These are phyloP conservation scores for Knufia fluminis DNA, from an alignment of 2,329 filamentous ascomycete genomes.

Conservation along the genomic window DNA sequence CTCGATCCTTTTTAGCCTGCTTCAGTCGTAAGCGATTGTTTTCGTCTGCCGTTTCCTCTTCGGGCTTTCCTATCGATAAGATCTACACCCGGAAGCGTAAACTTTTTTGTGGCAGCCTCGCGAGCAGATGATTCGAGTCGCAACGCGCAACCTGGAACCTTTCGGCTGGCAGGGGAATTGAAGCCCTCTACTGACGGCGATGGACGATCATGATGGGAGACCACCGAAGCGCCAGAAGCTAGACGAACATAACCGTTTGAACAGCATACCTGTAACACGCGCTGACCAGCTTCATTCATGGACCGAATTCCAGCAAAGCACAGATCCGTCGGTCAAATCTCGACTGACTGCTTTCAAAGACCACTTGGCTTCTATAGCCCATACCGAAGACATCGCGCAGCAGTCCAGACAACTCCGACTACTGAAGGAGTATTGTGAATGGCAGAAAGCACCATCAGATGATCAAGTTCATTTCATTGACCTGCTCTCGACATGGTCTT, in stretches of 20 bases:
- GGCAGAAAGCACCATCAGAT: constrained; percentile 45
- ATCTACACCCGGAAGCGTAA: too few species aligned
- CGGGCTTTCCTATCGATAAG: too few species aligned
- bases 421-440: constrained; percentile 42
- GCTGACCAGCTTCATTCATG: constrained; percentile 59
- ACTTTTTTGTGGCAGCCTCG: too few species aligned
- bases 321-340: constrained; percentile 18
- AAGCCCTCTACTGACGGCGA: too few species aligned
- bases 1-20: too few species aligned
- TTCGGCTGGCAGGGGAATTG: too few species aligned
- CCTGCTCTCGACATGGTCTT: constrained; percentile 80
- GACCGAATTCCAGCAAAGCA: constrained; percentile 32
- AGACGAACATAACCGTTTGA: constrained; percentile 25
- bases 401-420: constrained; percentile 34
- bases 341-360: constrained; percentile 37
- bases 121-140: too few species aligned
- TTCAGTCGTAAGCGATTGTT: too few species aligned
- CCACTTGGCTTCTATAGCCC: constrained; percentile 33
- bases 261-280: constrained; percentile 29
- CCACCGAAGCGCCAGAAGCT: not conserved
- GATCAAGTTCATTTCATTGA: constrained; percentile 59
- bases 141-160: too few species aligned
- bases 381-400: constrained; percentile 29
- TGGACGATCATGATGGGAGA: not conserved
- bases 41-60: too few species aligned